Evolutionary conservation across 2,329 filamentous ascomycete genomes (phyloP), one percentile per base, ranked within the genome.

Genomic region (Paraphoma sp.): DNA sequence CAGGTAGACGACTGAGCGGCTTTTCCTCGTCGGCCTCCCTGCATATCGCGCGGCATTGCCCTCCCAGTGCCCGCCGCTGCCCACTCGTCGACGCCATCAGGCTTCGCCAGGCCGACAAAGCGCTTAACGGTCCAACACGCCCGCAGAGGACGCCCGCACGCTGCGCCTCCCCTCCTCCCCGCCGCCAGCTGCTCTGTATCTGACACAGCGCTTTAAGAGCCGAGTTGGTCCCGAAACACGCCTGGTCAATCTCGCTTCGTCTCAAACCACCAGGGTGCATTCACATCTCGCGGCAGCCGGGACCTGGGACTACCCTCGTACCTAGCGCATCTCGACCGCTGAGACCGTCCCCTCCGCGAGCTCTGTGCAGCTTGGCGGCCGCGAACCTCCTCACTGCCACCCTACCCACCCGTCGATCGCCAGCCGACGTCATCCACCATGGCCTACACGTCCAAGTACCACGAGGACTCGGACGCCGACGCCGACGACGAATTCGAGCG

Each of bases 401-500:
- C 51, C 43, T 54, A 45, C 51, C 52, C 29, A 53, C 40, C 6
- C 52, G 44, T 56, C 51, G 42, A 54, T 31, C 28, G 33, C 31
- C 47, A 33, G 29, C 29, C 54, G 51, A 56, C 53, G 53, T 45
- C 60, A 52, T 45, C 50, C 54, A 55, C 53, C 61, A 76, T 76
- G 71, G 75, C 76, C 54, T 80, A 79, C 71, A 76, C 73, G 53
- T 69, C 76, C 38, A 72, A 87, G 59, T 93, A 92, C 77, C 87
- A 90, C 75, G 90, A 92, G 79, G 86, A 88, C 66, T 92, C 87
- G 64, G 70, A 73, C 59, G 89, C 89, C 68, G 90, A 92, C 78
- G 89, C 89, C 68, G 90, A 92, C 78, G 91, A 93, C 78, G 91
- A 93, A 81, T 92, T 92, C 76, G 90, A 93, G 83, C 84, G 89